Percentiles rank a stretch among this genome's conserved stretches.
These are phyloP conservation scores for Mycena leptocephala DNA, from an alignment of 768 basidiomycete species.

Conservation along the genomic window DNA sequence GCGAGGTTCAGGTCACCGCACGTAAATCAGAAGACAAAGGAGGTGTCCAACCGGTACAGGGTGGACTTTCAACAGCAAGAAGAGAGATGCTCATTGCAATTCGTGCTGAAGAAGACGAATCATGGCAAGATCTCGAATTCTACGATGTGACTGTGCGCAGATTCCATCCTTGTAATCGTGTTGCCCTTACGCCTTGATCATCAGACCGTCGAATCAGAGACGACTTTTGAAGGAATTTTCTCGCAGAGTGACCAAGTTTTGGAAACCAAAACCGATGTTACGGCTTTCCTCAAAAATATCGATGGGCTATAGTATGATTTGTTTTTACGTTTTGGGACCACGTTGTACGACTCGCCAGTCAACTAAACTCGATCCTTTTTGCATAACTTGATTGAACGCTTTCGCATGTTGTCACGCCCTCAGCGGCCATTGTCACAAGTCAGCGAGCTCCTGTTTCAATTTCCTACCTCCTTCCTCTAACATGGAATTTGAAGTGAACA, in stretches of 20 bases:
- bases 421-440: no score
- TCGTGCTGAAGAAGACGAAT: constrained; percentile 84
- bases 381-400: neutral
- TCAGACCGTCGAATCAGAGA: constrained; percentile 73
- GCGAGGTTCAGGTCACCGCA: constrained; percentile 85
- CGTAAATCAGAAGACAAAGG: constrained; percentile 80
- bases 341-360: no score
- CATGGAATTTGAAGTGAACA: constrained; percentile 14
- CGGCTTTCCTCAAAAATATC: constrained; percentile 72
- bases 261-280: constrained; percentile 70
- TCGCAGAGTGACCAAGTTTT: constrained; percentile 69
- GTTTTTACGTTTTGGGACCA: no score
- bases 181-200: constrained; percentile 28
- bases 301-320: constrained; percentile 65
- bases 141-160: constrained; percentile 73
- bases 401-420: no score
- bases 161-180: neutral
- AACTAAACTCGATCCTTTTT: no score
- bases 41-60: constrained; percentile 59
- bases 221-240: constrained; percentile 75
- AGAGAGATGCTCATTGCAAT: constrained; percentile 86
- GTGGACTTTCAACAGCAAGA: constrained; percentile 78
- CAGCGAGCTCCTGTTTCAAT: neutral
- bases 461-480: neutral
- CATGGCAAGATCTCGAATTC: constrained; percentile 81